Conservation (phyloP, 306 rosid genomes). For the Cajanus cajan region DNA sequence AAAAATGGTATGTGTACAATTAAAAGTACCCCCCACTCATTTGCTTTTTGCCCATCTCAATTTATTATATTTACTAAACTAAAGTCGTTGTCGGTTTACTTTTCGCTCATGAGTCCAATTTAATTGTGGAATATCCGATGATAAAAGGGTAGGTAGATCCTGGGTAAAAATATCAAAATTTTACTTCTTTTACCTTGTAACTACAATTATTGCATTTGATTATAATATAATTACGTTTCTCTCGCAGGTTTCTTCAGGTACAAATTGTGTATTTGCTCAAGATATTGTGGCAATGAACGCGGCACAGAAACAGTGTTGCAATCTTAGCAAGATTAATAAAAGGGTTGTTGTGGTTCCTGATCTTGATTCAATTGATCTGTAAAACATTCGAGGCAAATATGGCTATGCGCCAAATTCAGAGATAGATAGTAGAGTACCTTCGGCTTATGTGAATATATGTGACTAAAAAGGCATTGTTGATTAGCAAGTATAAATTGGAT, state of each 20-base stretch:
- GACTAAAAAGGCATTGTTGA: conserved; percentile 22
- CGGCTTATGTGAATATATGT: conserved; percentile 30
- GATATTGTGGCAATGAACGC: conserved; percentile 64
- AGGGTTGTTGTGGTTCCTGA: conserved; percentile 57
- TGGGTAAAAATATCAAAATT: background rate
- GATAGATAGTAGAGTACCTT: background rate
- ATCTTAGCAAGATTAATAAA: conserved; percentile 54
- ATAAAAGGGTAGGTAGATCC: background rate
- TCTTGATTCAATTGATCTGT: conserved; percentile 41
- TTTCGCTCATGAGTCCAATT: background rate
- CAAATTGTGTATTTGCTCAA: conserved; percentile 45
- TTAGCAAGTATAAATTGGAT: conserved; percentile 6
- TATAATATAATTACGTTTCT: background rate
- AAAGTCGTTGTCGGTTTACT: background rate
- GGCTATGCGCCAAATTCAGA: background rate
- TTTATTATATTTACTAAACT: background rate
- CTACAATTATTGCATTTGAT: background rate
- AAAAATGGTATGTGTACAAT: background rate
- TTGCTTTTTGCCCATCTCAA: background rate
- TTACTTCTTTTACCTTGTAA: background rate
- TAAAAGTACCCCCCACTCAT: background rate
- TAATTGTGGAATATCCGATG: background rate
- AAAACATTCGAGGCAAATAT: conserved; percentile 27
- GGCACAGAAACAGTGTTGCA: conserved; percentile 42
- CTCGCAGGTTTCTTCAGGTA: conserved; percentile 80